These are phyloP conservation scores for Hamamelis virginiana DNA, from an alignment of 164 flowering plant species.

Conservation along the genomic window DNA sequence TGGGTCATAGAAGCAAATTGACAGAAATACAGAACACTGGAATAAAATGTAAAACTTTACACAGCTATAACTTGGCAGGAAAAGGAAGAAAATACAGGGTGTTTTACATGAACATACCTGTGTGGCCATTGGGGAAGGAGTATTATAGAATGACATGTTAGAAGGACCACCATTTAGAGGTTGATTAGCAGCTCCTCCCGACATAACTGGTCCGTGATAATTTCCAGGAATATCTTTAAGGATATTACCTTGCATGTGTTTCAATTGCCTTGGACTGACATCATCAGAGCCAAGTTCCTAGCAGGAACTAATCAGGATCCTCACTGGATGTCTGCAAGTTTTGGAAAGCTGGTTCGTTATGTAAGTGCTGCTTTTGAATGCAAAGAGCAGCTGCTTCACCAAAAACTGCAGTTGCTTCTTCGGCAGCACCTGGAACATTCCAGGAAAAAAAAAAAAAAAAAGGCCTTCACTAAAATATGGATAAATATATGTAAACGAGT, in stretches of 20 bases:
- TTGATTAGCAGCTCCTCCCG: conserved; percentile 44
- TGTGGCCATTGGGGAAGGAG: conserved; percentile 86
- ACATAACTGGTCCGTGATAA: conserved; percentile 39
- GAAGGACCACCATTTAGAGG: conserved; percentile 49
- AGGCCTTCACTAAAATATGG: not conserved
- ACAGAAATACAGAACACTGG: too few species aligned
- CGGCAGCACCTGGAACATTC: conserved; percentile 71
- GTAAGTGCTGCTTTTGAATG: conserved; percentile 63
- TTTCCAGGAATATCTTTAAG: conserved; percentile 51
- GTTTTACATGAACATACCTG: conserved; percentile 49
- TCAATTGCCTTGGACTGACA: conserved; percentile 59
- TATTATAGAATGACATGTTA: conserved; percentile 59
- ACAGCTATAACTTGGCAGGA: not conserved
- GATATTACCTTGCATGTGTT: conserved; percentile 49
- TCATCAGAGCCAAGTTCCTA: conserved; percentile 48
- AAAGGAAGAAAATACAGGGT: not conserved
- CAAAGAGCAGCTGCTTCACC: conserved; percentile 73
- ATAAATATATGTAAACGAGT: not conserved
- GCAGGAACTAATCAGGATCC: conserved; percentile 35
- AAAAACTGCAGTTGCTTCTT: conserved; percentile 72
- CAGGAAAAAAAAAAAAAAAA: not conserved
- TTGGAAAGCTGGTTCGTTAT: conserved; percentile 37
- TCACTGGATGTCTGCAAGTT: conserved; percentile 36
- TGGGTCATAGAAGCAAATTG: too few species aligned
- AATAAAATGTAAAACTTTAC: not conserved